Evolutionary conservation across 1,284 basidiomycete species (phyloP).

Genomic region (Somion occarium): DNA sequence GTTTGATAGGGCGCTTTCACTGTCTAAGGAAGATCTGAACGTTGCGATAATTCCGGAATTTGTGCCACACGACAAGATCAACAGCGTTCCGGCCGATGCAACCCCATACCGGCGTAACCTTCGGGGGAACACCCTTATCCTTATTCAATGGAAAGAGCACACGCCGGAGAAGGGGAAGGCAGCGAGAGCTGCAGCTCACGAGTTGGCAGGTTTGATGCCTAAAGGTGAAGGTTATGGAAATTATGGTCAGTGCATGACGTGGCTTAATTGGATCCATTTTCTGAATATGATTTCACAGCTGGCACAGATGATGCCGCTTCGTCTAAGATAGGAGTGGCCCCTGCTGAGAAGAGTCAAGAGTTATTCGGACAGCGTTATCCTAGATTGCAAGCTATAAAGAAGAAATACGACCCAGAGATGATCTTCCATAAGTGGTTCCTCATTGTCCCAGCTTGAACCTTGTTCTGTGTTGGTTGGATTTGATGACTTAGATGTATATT

Average conservation of each 20-base stretch:
- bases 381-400: constrained; percentile 45
- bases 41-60: constrained; percentile 35
- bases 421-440: constrained; percentile 52
- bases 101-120: constrained; percentile 37
- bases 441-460: constrained; percentile 19
- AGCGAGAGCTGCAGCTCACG: constrained; percentile 21
- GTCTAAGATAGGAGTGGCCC: background rate
- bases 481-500: too few relatives aligned
- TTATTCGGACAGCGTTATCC: constrained; percentile 43
- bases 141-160: constrained; percentile 34
- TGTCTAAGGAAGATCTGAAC: constrained; percentile 11
- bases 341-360: background rate
- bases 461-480: too few relatives aligned
- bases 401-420: constrained; percentile 44
- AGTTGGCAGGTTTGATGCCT: constrained; percentile 16
- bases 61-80: constrained; percentile 35
- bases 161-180: constrained; percentile 23
- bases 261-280: too few relatives aligned
- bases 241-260: constrained; percentile 14
- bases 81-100: constrained; percentile 31
- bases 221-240: constrained; percentile 23
- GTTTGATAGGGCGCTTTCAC: constrained; percentile 14
- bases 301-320: background rate
- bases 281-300: background rate
- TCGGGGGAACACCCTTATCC: constrained; percentile 26